Evolutionary conservation across 2,329 filamentous ascomycete genomes (phyloP).

Genomic region (Scedosporium apiospermum): DNA sequence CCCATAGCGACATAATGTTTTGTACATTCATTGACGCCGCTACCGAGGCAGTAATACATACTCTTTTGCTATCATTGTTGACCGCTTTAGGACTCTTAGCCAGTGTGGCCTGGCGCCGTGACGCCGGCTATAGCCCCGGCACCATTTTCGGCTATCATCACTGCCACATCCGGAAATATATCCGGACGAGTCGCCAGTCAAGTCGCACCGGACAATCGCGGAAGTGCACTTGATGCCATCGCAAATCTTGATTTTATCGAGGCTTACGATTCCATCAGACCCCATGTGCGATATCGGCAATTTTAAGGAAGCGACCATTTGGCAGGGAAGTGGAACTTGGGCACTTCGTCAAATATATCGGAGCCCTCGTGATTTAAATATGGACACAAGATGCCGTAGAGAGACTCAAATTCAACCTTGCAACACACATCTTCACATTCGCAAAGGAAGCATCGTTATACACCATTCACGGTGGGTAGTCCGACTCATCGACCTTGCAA

Average conservation of each 20-base stretch:
- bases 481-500: not conserved
- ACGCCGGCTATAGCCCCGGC: too few species aligned
- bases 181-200: too few species aligned
- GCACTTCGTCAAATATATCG: not conserved
- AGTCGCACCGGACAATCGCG: too few species aligned
- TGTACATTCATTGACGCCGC: too few species aligned
- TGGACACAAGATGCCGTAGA: not conserved
- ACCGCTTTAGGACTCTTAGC: too few species aligned
- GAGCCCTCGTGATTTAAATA: not conserved
- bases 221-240: too few species aligned
- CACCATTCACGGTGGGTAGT: not conserved
- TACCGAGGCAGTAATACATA: too few species aligned
- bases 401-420: not conserved
- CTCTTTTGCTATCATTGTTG: too few species aligned
- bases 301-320: not conserved
- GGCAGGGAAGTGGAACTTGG: not conserved
- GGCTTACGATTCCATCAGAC: not conserved
- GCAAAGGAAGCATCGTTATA: not conserved
- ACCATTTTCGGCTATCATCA: too few species aligned
- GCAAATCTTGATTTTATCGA: constrained; percentile 3
- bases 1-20: too few species aligned
- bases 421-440: not conserved
- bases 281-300: not conserved
- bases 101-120: too few species aligned
- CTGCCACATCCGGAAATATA: too few species aligned